Evolutionary conservation across 768 basidiomycete genomes (phyloP).

Genomic region (Boletus rufocinnamomeus): DNA sequence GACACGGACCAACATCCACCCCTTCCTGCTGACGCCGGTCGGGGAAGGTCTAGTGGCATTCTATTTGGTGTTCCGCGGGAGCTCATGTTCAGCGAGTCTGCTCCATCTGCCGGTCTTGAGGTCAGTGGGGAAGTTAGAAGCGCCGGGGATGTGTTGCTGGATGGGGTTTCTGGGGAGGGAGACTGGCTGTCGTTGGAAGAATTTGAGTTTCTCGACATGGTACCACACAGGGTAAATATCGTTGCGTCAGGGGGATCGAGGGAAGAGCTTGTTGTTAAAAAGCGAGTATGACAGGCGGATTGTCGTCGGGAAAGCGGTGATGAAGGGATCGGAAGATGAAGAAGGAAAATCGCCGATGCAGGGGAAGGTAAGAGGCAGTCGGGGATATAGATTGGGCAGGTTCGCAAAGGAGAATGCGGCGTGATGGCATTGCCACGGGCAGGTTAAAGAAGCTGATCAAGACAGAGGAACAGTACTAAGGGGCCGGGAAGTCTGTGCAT

Average conservation of each 20-base stretch:
- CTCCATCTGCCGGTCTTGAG: conserved; percentile 39
- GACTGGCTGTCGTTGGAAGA: conserved; percentile 53
- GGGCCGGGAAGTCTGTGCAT: conserved; percentile 34
- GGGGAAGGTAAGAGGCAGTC: conserved; percentile 21
- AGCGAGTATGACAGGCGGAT: conserved; percentile 15
- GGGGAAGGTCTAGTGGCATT: conserved; percentile 51
- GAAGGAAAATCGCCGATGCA: conserved; percentile 33
- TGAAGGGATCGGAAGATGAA: conserved; percentile 30
- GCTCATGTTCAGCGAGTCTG: conserved; percentile 22
- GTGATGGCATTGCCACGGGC: conserved; percentile 33
- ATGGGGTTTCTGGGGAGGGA: conserved; percentile 46
- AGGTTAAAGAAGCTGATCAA: conserved; percentile 33
- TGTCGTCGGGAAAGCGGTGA: conserved; percentile 27
- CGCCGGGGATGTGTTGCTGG: conserved; percentile 49
- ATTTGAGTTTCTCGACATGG: conserved; percentile 53
- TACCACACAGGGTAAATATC: conserved; percentile 15
- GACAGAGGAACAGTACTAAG: conserved; percentile 26
- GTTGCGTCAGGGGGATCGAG: conserved; percentile 25
- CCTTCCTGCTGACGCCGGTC: conserved; percentile 57
- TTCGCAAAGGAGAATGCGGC: conserved; percentile 30
- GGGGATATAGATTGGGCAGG: conserved; percentile 34
- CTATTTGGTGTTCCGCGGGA: conserved; percentile 47
- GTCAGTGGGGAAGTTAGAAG: conserved; percentile 39
- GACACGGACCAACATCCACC: conserved; percentile 77
- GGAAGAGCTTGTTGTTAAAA: conserved; percentile 32